Evolutionary conservation across 164 flowering plant genomes (phyloP), one percentile per base, ranked within the genome.

Genomic region (Kalanchoe fedtschenkoi): DNA sequence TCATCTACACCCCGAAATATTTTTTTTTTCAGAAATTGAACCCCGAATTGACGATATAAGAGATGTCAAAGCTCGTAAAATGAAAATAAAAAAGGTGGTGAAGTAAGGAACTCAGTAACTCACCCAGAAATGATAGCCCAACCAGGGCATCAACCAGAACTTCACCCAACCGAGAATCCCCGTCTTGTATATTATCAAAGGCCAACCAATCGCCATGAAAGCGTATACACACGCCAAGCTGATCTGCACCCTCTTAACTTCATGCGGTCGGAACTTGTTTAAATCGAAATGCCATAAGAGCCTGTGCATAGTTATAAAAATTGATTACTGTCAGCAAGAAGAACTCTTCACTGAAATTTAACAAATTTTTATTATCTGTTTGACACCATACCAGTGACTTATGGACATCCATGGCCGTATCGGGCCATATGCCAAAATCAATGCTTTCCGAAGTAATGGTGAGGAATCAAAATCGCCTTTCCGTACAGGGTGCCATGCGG

Each of bases 41-140:
- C n/a, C n/a, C n/a, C n/a, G n/a, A n/a, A n/a, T n/a, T n/a, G n/a
- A n/a, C n/a, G n/a, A n/a, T n/a, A n/a, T n/a, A n/a, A n/a, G n/a
- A n/a, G 14, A 5, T 42, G 14, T 29, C 10, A 57, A 57, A 16
- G 16, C 21, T 57, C 16, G 11, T 26, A 35, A 2, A 30, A 30
- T 42, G 13, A 64, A 28, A 22, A 16, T 6, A 7, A 55, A 17
- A 41, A 43, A 28, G 39, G 2, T 21, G 34, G 26, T 35, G 26
- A 38, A 37, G 64, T 17, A 21, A 65, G 21, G 17, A 62, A 62
- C 37, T 1, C 26, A 14, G 15, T 63, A 66, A 44, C 26, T 70
- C 83, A 92, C 98, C 98, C 98, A 92, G 63, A 92, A 92, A 67
- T 92, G 98, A 74, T 88, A 92, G 35, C 89, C 97, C 69, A 92